A percentile compares a stretch with the other conserved stretches of the same genome.
These are phyloP conservation scores for Cladophialophora chaetospira DNA, from an alignment of 2,329 filamentous ascomycete genomes.

Conservation along the genomic window DNA sequence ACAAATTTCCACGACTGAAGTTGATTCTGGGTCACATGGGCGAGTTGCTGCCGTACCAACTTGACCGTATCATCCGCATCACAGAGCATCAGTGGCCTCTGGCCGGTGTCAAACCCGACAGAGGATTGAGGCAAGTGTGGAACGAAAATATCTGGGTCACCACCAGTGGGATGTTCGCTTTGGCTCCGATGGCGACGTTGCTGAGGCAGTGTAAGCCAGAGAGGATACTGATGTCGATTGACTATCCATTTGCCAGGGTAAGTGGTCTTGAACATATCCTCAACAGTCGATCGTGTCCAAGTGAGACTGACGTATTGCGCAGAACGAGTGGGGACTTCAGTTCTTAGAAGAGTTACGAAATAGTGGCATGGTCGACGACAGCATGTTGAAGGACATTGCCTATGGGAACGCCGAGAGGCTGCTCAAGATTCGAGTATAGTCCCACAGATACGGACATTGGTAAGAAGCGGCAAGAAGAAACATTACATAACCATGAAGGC, in stretches of 20 bases:
- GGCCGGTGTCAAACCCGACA: slow-evolving; percentile 58
- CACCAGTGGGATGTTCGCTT: slow-evolving; percentile 55
- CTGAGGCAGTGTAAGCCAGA: slow-evolving; percentile 43
- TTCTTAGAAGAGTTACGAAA: slow-evolving; percentile 53
- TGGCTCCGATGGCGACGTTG: slow-evolving; percentile 49
- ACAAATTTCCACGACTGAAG: slow-evolving; percentile 56
- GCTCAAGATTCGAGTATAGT: slow-evolving; percentile 35
- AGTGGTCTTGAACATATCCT: no score
- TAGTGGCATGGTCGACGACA: slow-evolving; percentile 52
- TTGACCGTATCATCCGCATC: slow-evolving; percentile 44
- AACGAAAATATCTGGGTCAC: slow-evolving; percentile 60
- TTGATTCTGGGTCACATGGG: slow-evolving; percentile 57
- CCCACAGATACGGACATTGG: no score
- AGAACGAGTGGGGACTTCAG: slow-evolving; percentile 50
- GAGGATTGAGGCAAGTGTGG: slow-evolving; percentile 53
- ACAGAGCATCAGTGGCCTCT: slow-evolving; percentile 15
- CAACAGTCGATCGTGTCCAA: not conserved
- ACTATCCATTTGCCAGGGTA: slow-evolving; percentile 56
- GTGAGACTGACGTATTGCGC: slow-evolving; percentile 56
- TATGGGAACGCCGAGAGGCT: slow-evolving; percentile 55
- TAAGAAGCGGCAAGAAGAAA: no score
- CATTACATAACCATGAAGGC: no score
- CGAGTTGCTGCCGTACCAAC: slow-evolving; percentile 56
- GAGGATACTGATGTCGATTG: slow-evolving; percentile 57
- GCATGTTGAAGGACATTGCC: slow-evolving; percentile 53